Evolutionary conservation across 768 basidiomycete species (phyloP).

Genomic region (Cystofilobasidium capitatum): DNA sequence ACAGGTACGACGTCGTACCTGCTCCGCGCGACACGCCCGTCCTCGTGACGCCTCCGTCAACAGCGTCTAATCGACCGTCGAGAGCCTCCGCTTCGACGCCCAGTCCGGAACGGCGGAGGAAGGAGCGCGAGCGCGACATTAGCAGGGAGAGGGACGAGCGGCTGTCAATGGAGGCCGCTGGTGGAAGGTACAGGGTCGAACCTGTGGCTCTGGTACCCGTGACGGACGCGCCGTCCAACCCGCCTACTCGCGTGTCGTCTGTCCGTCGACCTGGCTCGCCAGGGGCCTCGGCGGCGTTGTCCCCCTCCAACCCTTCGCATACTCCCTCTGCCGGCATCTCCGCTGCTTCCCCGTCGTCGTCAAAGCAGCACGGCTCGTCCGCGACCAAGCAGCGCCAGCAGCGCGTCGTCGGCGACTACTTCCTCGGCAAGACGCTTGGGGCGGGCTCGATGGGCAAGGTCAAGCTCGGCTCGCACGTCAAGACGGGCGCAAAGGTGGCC

Average conservation of each 20-base stretch:
- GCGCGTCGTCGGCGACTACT: conserved; percentile 77
- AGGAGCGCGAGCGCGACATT: too few species aligned
- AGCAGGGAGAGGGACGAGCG: too few species aligned
- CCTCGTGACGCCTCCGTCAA: background rate
- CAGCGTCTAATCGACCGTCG: too few species aligned
- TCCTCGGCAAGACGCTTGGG: conserved; percentile 89
- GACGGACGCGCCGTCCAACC: background rate
- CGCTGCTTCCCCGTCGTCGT: background rate
- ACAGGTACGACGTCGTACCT: background rate
- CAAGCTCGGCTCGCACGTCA: conserved; percentile 81
- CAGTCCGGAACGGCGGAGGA: too few species aligned
- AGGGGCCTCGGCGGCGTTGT: conserved; percentile 8
- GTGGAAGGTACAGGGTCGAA: background rate
- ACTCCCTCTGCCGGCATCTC: background rate
- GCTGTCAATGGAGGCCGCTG: background rate
- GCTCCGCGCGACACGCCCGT: background rate
- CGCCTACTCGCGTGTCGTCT: conserved; percentile 7
- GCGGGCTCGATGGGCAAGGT: conserved; percentile 99
- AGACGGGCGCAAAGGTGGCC: conserved; percentile 91
- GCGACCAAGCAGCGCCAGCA: conserved; percentile 12
- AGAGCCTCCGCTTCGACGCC: background rate
- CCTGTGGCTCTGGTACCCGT: background rate
- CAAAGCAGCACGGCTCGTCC: background rate
- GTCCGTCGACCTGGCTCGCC: conserved; percentile 19
- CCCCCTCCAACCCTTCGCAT: background rate